These are phyloP conservation scores for Cladosporium sp. DNA, from an alignment of 2,329 filamentous ascomycete species.

Conservation along the genomic window DNA sequence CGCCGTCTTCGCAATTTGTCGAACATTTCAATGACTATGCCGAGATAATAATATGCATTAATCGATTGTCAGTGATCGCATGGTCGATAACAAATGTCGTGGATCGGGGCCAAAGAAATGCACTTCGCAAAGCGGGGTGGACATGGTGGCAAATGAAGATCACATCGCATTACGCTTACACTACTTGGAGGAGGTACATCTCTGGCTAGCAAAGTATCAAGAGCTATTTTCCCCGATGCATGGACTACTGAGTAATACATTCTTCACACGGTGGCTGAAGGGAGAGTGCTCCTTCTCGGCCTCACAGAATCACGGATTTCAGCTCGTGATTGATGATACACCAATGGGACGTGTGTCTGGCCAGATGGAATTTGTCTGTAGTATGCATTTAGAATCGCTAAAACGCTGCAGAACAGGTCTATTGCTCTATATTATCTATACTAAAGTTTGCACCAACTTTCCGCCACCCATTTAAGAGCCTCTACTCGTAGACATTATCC, in stretches of 20 bases:
- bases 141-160: not conserved
- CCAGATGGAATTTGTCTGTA: not conserved
- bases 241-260: not conserved
- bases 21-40: not conserved
- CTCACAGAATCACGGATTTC: not conserved
- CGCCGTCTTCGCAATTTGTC: not conserved
- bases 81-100: not conserved
- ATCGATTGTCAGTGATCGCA: not conserved
- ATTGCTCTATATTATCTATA: not conserved
- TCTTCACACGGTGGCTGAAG: not conserved
- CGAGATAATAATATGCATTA: not conserved
- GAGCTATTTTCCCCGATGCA: not conserved
- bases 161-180: not conserved
- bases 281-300: not conserved
- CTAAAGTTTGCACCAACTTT: not conserved
- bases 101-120: not conserved
- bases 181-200: not conserved
- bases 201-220: not conserved
- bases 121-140: not conserved
- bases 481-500: constrained; percentile 6
- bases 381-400: not conserved
- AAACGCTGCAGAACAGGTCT: not conserved
- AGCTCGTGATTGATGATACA: not conserved
- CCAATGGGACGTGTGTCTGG: not conserved
- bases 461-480: not conserved